Evolutionary conservation across 768 basidiomycete genomes (phyloP), one percentile per base, ranked within the genome.

Genomic region (Tulasnella sp.): DNA sequence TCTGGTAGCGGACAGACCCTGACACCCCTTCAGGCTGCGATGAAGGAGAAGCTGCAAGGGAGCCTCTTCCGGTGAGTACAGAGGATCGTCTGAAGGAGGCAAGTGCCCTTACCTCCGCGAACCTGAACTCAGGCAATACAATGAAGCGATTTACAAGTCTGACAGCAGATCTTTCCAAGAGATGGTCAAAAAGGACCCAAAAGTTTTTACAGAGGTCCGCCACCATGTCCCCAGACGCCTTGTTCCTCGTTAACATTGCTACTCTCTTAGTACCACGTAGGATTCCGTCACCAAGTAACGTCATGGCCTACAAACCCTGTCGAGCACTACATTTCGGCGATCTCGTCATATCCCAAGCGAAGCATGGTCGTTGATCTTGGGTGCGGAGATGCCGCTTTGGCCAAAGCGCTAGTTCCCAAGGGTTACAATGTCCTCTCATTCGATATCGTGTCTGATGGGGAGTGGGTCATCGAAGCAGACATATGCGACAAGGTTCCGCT

Each of bases 221-320:
- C 20, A 15, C 71, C 26, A 89, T 97, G 89, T 94, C 97, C 91
- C 89, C 91, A 42, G 92, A 96, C 83, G 91, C 93, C 13, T 88
- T 87, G 44, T 87, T 93, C 18, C 98, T 93, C 81, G 87, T 91
- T 77, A 95, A 98, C 83, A 96, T 74, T 7, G 23, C 15, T 0
- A 35, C 15, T 6, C 10, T 26, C 26, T 67, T 83, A 99, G 96
- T 99, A 99, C 83, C 98, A 99, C 84, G 85, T 86, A 61, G 96
- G 96, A 3, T 98, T 99, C 85, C 90, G 96, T 32, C 90, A 90
- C 78, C 95, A 98, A 86, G 95, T 97, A 1, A 88, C 91, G 74
- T 90, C 91, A 2, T 99, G 98, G 98, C 97, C 97, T 1, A 91
- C 91, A 10, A 97, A 98, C 82, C 97, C 98, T 0, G 91, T 97